These are phyloP conservation scores for Hyphopichia pseudoburtonii DNA, from an alignment of 1,139 yeast genomes.

Conservation along the genomic window DNA sequence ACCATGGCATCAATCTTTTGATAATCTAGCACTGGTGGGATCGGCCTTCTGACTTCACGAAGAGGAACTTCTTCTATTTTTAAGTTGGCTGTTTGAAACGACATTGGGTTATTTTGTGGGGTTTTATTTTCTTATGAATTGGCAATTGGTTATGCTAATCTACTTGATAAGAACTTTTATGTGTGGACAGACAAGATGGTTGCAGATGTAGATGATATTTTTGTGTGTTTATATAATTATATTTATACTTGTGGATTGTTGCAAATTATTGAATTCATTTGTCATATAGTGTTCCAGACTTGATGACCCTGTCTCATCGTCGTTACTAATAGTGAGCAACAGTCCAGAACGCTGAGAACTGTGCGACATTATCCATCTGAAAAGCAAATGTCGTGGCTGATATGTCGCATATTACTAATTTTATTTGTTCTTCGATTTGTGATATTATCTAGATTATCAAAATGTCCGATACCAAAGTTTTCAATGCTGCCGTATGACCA, in stretches of 20 bases:
- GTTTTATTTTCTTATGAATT: too few species aligned
- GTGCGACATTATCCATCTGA: too few species aligned
- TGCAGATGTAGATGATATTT: too few species aligned
- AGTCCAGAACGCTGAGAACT: too few species aligned
- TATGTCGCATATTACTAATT: not conserved
- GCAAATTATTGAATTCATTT: conserved; percentile 1
- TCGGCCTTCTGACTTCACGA: conserved; percentile 68
- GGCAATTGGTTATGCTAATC: too few species aligned
- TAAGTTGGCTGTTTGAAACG: conserved; percentile 36
- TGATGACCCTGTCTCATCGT: not conserved
- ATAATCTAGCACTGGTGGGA: conserved; percentile 76
- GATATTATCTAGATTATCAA: not conserved
- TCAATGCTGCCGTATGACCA: too few species aligned
- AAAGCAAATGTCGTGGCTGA: not conserved
- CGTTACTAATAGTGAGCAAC: conserved; percentile 1
- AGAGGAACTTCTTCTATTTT: conserved; percentile 62
- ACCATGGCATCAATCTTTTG: conserved; percentile 78
- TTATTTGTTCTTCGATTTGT: too few species aligned
- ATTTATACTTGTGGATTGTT: not conserved
- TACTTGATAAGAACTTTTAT: too few species aligned
- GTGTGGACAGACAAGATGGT: too few species aligned
- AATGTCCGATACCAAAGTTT: too few species aligned
- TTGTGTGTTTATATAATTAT: too few species aligned
- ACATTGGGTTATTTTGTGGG: conserved; percentile 21
- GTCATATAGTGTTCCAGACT: not conserved